Conservation (phyloP, 106 monocot species). For the Dendrobium officinale region DNA sequence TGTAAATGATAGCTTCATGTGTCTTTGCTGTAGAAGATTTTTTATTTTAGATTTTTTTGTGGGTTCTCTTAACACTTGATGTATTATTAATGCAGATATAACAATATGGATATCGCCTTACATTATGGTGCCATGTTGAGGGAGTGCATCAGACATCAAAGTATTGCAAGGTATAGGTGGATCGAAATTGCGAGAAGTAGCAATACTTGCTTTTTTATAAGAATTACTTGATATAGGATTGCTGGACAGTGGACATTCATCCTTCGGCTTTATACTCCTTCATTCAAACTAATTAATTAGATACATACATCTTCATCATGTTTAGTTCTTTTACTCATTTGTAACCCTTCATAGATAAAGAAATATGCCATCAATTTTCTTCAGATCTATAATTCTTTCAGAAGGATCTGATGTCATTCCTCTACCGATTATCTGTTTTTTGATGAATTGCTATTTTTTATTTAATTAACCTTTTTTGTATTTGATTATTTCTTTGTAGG, state of each 20-base stretch:
- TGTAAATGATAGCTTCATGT: neutral
- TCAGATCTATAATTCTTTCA: neutral
- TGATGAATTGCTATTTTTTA: neutral
- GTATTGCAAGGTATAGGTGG: conserved; percentile 66
- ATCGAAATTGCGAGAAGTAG: neutral
- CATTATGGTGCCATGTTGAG: conserved; percentile 84
- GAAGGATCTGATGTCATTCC: neutral
- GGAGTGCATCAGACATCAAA: conserved; percentile 91
- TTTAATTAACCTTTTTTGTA: neutral
- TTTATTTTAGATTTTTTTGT: neutral
- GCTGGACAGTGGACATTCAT: no score
- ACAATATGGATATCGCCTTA: conserved; percentile 67
- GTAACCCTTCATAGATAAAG: neutral
- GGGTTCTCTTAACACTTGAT: neutral
- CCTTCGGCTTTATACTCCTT: no score
- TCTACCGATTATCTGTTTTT: neutral
- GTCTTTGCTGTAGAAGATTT: neutral
- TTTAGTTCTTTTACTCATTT: neutral
- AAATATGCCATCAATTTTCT: neutral
- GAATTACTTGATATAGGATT: neutral
- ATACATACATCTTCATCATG: neutral
- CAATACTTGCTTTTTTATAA: neutral
- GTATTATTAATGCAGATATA: conserved; percentile 36
- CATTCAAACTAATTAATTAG: no score
- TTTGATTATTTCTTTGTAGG: conserved; percentile 22